phyloP scores from a whole-genome alignment of 352 stramenopile species.

The Peronospora farinosa region DNA sequence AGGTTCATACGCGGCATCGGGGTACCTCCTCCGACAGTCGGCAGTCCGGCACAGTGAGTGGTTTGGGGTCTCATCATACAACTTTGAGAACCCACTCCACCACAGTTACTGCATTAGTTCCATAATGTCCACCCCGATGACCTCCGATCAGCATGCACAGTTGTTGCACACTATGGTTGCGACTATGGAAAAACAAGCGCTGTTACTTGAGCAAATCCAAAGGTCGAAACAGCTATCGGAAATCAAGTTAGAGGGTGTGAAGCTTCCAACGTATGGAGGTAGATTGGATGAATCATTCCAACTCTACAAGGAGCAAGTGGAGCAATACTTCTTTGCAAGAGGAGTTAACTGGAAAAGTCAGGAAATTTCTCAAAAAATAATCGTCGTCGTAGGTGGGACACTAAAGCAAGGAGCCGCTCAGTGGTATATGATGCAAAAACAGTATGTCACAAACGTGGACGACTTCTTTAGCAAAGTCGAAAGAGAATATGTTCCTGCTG shows the following conservation, averaged over 20 bases:
- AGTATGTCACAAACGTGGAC: constrained; percentile 8
- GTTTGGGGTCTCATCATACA: too few relatives aligned
- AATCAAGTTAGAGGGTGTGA: constrained; percentile 1
- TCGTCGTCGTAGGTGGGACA: constrained; percentile 1
- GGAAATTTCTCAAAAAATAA: neutral
- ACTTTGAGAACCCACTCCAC: too few relatives aligned
- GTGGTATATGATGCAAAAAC: constrained; percentile 13
- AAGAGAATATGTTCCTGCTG: constrained; percentile 5
- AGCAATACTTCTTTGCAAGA: constrained; percentile 15
- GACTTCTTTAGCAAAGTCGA: constrained; percentile 13
- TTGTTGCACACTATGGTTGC: constrained; percentile 2
- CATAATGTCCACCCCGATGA: neutral
- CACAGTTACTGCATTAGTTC: neutral
- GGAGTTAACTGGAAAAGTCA: constrained; percentile 8
- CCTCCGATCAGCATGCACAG: constrained; percentile 3
- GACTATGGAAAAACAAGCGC: constrained; percentile 1
- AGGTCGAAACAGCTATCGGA: neutral
- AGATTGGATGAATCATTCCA: constrained; percentile 3
- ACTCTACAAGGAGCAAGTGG: constrained; percentile 9
- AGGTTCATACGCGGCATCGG: too few relatives aligned
- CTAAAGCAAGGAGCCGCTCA: constrained; percentile 12
- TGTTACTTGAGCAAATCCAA: neutral
- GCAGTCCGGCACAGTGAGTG: too few relatives aligned
- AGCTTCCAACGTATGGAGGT: neutral
- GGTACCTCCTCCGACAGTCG: too few relatives aligned